Percentiles rank a stretch among this genome's conserved stretches.
These are phyloP conservation scores for Candolleomyces efflorescens DNA, from an alignment of 768 basidiomycete species.

Conservation along the genomic window DNA sequence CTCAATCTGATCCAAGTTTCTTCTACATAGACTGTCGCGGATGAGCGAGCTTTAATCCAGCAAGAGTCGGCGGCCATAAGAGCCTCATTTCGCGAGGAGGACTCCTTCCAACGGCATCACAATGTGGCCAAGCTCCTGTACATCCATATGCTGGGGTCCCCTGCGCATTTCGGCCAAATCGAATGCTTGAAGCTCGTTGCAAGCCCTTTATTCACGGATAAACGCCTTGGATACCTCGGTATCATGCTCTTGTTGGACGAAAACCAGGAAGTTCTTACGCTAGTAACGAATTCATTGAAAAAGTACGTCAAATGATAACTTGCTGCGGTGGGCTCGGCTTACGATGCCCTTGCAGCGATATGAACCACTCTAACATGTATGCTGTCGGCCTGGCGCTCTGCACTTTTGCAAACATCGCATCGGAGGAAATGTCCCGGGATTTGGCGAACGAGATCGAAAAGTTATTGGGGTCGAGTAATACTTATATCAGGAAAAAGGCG, in stretches of 20 bases:
- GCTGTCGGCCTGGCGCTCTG: constrained; percentile 95
- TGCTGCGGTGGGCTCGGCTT: background rate
- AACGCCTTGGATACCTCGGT: constrained; percentile 92
- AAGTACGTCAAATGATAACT: constrained; percentile 54
- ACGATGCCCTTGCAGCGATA: constrained; percentile 58
- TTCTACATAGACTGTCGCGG: constrained; percentile 80
- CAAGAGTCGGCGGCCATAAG: constrained; percentile 97
- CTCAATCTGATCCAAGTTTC: constrained; percentile 13
- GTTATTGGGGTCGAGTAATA: constrained; percentile 93
- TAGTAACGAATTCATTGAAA: constrained; percentile 97
- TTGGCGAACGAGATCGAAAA: constrained; percentile 98
- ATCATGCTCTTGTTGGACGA: constrained; percentile 98
- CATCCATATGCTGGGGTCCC: constrained; percentile 98
- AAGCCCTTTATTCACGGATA: constrained; percentile 93
- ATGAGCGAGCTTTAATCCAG: constrained; percentile 95
- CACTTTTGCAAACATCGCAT: constrained; percentile 98
- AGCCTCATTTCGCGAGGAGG: constrained; percentile 96
- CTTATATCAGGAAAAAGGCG: constrained; percentile 99
- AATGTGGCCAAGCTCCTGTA: constrained; percentile 98
- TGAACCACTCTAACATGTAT: constrained; percentile 99
- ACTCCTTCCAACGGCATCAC: constrained; percentile 91
- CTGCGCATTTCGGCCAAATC: constrained; percentile 99
- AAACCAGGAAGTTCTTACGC: constrained; percentile 93
- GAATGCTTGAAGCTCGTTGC: constrained; percentile 94
- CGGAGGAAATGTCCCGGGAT: constrained; percentile 99